phyloP scores from a whole-genome alignment of 441 rosid genomes.

The Sinapis alba region DNA sequence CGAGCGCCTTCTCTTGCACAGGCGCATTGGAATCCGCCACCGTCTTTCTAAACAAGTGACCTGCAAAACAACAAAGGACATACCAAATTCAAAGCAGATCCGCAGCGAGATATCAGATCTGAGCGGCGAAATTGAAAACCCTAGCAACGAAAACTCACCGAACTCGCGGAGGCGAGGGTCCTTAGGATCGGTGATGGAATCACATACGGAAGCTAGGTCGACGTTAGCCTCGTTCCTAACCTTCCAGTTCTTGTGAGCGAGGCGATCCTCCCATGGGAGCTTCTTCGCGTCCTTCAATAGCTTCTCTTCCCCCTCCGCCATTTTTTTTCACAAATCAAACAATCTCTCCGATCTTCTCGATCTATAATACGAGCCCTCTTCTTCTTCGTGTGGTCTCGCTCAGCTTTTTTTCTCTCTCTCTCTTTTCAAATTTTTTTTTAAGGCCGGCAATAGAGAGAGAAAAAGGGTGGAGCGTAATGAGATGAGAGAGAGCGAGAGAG shows the following conservation, averaged over 20 bases:
- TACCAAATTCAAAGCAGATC: constrained; percentile 48
- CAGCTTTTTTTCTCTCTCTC: constrained; percentile 6
- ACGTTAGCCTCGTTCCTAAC: constrained; percentile 94
- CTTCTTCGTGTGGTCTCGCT: constrained; percentile 17
- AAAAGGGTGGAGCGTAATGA: constrained; percentile 42
- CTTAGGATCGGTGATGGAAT: constrained; percentile 94
- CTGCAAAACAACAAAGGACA: no score
- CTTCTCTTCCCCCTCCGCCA: constrained; percentile 91
- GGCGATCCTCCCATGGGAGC: constrained; percentile 98
- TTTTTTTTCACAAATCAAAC: constrained; percentile 42
- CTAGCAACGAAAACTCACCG: constrained; percentile 50
- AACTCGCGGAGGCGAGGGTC: constrained; percentile 93
- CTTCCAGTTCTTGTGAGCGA: constrained; percentile 97
- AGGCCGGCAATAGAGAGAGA: constrained; percentile 41
- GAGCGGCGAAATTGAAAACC: constrained; percentile 34
- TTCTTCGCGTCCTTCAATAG: constrained; percentile 96
- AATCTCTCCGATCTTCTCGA: constrained; percentile 20
- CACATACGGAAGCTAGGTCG: constrained; percentile 81
- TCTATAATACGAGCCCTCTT: constrained; percentile 20
- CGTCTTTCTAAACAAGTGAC: constrained; percentile 84
- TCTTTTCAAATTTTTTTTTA: constrained; percentile 31
- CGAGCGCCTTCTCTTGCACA: constrained; percentile 97
- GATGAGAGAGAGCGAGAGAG: constrained; percentile 30
- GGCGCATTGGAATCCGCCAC: constrained; percentile 99
- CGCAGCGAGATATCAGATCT: constrained; percentile 63